Conservation (phyloP, 768 basidiomycete species). For the Chiua virens region DNA sequence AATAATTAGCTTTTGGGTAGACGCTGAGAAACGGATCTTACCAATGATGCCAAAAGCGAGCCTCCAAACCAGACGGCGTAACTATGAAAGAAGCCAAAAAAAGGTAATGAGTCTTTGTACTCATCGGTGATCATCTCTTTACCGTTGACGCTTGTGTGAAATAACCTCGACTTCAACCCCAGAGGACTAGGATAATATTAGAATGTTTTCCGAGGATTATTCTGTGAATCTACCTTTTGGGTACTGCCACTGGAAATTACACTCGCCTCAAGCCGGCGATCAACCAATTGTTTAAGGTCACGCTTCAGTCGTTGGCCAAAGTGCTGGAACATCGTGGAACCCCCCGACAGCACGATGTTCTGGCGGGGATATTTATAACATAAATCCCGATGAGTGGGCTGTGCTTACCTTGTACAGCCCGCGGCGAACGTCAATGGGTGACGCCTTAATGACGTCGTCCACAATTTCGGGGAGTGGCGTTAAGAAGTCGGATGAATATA, state of each 20-base stretch:
- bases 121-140: conserved; percentile 15
- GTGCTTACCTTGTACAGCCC: conserved; percentile 87
- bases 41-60: conserved; percentile 88
- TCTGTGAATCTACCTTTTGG: conserved; percentile 51
- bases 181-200: conserved; percentile 61
- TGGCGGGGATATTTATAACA: conserved; percentile 27
- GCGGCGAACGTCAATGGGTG: conserved; percentile 95
- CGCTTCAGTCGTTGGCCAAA: conserved; percentile 97
- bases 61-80: conserved; percentile 99
- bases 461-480: conserved; percentile 96
- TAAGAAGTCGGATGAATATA: conserved; percentile 95
- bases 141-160: conserved; percentile 96
- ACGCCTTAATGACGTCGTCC: conserved; percentile 92
- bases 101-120: conserved; percentile 2
- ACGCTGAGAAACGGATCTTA: conserved; percentile 37
- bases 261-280: conserved; percentile 81
- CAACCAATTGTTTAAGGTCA: conserved; percentile 92
- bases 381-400: neutral
- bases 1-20: neutral
- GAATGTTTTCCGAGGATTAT: neutral
- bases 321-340: conserved; percentile 99
- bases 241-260: conserved; percentile 70
- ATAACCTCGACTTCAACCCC: conserved; percentile 99
- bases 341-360: conserved; percentile 97
- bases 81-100: conserved; percentile 33